Base-by-base conservation (phyloP, 1,284 basidiomycete genomes). In the Exobasidium rhododendri region DNA sequence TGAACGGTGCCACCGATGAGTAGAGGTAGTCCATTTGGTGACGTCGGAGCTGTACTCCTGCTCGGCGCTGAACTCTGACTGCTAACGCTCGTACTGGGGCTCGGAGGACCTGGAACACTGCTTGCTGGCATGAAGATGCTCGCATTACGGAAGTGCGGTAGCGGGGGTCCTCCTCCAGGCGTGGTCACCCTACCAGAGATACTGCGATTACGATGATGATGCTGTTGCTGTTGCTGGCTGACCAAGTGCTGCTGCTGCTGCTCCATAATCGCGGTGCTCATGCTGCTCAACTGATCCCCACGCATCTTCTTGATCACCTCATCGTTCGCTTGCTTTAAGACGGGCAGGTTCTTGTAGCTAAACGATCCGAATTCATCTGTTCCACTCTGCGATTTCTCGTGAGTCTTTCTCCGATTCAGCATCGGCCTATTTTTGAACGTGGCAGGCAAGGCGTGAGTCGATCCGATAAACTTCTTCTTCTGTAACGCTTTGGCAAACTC, bases 321-420 rank as follows among this genome's bases (percentile, higher is more conserved):
- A 81, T 99, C 96, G 80, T 99, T 99, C 24, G 92, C 93, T 81
- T 97, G 93, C 83, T 98, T 98, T 78, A 98, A 83, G 10, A 97
- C 87, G 0, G 93, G 92, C 52, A 97, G 81, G 75, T 99, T 99
- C 84, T 97, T 97, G 86, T 94, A 99, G 80, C 88, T 93, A 83
- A 99, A 99, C 0, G 92, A 88, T 30, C 96, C 96, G 81, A 98
- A 99, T 73, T 97, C 94, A 71, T 94, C 92, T 26, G 47, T 50
- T 50, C 26, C 20, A 50, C 47, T 26, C 13, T 50, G 47, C 14
- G 47, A 50, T n/a, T 63, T 54, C 49, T 40, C 51, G 32, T 57
- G 62, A 29, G 56, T 59, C 22, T 63, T 35, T 11, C 62, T 63
- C 35, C 67, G 64, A 40, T 71, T 66, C 6, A 68, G 55, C 2